Evolutionary conservation across 805 yeast species (phyloP).

Genomic region (Hanseniaspora meyeri): DNA sequence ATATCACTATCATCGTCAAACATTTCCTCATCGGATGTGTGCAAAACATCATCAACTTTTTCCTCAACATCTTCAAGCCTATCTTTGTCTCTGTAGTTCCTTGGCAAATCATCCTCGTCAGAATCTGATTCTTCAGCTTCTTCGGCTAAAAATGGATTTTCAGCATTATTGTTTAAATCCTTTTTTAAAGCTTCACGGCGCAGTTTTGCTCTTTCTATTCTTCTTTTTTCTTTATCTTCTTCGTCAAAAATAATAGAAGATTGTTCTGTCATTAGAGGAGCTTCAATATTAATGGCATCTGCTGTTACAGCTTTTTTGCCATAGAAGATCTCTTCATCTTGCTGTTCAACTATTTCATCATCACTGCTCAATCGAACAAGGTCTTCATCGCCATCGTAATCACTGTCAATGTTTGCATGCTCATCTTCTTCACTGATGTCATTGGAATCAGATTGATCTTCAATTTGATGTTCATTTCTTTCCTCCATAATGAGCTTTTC

Average conservation of each 20-base stretch:
- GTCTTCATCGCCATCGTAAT: not conserved
- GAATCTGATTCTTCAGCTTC: conserved; percentile 12
- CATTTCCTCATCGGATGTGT: conserved; percentile 11
- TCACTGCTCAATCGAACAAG: not conserved
- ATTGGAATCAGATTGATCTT: conserved; percentile 16
- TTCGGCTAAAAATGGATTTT: conserved; percentile 15
- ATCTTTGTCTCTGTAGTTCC: not conserved
- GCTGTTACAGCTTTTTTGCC: not conserved
- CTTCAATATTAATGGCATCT: not conserved
- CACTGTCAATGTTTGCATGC: not conserved
- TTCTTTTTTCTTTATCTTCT: not conserved
- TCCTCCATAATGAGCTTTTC: not conserved
- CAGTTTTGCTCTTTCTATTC: conserved; percentile 27
- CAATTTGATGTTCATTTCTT: not conserved
- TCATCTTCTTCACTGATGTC: conserved; percentile 15
- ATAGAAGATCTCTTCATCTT: not conserved
- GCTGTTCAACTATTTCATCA: not conserved
- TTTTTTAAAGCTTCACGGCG: conserved; percentile 35
- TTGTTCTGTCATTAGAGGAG: no score
- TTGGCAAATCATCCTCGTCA: not conserved
- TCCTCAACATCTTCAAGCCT: conserved; percentile 18
- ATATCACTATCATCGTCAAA: conserved; percentile 19
- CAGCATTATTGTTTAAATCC: conserved; percentile 25
- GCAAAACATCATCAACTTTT: conserved; percentile 2
- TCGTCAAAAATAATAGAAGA: not conserved